Conservation (phyloP, 176 grass and related monocot genomes). For the Oryza nivara region DNA sequence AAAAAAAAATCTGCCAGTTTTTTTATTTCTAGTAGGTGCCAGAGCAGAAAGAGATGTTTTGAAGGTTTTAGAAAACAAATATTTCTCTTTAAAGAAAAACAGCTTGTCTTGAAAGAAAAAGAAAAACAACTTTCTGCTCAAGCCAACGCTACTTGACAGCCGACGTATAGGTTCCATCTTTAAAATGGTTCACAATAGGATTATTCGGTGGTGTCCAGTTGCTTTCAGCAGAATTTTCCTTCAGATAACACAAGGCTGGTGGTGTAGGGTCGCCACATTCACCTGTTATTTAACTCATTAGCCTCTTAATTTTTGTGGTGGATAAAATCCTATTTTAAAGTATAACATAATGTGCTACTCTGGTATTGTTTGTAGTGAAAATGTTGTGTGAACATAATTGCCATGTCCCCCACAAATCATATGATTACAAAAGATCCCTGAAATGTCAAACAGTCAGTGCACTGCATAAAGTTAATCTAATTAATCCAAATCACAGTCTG, state of each 20-base stretch:
- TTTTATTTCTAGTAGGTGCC: neutral
- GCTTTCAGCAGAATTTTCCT: slow-evolving; percentile 34
- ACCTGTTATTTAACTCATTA: slow-evolving; percentile 7
- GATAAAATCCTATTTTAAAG: neutral
- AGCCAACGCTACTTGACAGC: neutral
- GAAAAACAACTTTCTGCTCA: neutral
- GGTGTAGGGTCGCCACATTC: neutral
- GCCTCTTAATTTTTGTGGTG: neutral
- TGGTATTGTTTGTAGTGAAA: neutral
- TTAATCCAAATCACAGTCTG: neutral
- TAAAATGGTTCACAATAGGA: neutral
- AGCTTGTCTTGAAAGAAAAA: neutral
- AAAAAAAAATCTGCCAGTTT: neutral
- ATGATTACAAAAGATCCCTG: neutral
- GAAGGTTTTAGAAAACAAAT: neutral
- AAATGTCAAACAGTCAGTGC: neutral
- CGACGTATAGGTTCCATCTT: neutral
- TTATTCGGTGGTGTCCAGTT: slow-evolving; percentile 3
- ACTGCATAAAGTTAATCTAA: neutral
- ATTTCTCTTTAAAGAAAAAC: neutral
- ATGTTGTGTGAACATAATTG: neutral
- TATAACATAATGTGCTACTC: neutral
- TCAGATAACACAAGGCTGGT: neutral
- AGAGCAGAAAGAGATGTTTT: neutral
- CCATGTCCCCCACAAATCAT: neutral